Evolutionary conservation across 805 yeast species (phyloP), one percentile per base, ranked within the genome.

Genomic region (Saccharomycopsis babjevae): DNA sequence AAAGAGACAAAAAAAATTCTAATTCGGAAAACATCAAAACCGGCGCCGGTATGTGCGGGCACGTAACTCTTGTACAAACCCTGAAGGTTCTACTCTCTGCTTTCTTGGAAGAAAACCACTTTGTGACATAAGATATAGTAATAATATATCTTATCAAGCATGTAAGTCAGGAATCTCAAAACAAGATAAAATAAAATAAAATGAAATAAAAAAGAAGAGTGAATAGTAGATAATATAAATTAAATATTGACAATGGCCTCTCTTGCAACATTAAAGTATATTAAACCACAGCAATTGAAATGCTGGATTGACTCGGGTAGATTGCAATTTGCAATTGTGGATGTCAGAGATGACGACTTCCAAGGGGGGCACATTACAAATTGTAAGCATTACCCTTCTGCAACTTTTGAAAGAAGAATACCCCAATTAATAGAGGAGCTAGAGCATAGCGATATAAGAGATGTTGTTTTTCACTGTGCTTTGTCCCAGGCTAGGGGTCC

Each of bases 401-500:
- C 30, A 8, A 59, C 54, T 5, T 63, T 61, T 50, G 63, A 61
- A 10, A 38, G 38, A 11, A 43, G 32, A 20, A 50, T 63, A 5
- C 43, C 38, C 11, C 52, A 80, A 56, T 77, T 83, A 62, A 93
- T 97, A 0, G 85, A 84, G 60, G 83, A 80, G 34, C 80, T 90
- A 15, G 85, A 90, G 20, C n/a, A 11, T 6, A 11, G 16, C 11
- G 97, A 91, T 70, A 83, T 79, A 63, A 89, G 63, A 69, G 83
- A 80, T 59, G 81, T 90, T 0, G 86, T 94, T 0, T 94, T 93
- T 74, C 97, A 94, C 71, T 93, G 99, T 72, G 91, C 92, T 34
- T 77, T 88, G 36, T 86, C 96, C 2, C 98, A 94, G 72, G 96
- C 86, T 62, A 76, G 99, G 58, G 98, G 98, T 0, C 98, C 98